phyloP scores from a whole-genome alignment of 495 filamentous ascomycete species.

The Jackrogersella minutella region DNA sequence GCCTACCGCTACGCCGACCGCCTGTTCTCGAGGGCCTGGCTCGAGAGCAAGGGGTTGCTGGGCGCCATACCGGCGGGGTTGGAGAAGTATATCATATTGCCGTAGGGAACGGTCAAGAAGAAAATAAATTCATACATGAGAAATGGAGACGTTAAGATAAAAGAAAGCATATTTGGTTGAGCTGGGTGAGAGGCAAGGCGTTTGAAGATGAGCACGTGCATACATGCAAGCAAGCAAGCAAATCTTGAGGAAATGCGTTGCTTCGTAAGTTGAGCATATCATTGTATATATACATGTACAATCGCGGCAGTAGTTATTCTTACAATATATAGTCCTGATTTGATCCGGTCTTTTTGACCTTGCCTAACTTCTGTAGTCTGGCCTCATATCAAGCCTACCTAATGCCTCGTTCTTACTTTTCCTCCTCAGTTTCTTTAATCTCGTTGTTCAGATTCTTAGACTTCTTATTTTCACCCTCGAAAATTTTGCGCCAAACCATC shows the following conservation, averaged over 20 bases:
- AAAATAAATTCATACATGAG: not conserved
- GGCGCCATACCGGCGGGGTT: conserved; percentile 84
- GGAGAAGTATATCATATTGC: conserved; percentile 91
- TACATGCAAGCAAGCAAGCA: conserved; percentile 1
- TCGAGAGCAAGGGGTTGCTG: conserved; percentile 82
- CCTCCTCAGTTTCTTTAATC: not conserved
- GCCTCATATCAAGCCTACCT: too few relatives aligned
- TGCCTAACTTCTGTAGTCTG: too few relatives aligned
- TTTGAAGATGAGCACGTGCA: conserved; percentile 6
- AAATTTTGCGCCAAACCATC: conserved; percentile 30
- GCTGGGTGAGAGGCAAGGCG: not conserved
- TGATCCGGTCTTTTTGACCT: not conserved
- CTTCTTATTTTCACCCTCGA: not conserved
- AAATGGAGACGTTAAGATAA: not conserved
- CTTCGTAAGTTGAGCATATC: conserved; percentile 4
- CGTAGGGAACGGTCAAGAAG: conserved; percentile 54
- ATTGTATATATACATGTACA: conserved; percentile 34
- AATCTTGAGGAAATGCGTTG: not conserved
- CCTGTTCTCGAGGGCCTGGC: conserved; percentile 88
- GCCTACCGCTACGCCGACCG: conserved; percentile 96
- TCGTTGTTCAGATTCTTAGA: conserved; percentile 27
- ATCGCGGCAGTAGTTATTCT: conserved; percentile 18
- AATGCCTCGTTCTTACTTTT: not conserved
- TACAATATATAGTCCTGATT: not conserved
- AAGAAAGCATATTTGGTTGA: not conserved